Percentiles rank a stretch among this genome's conserved stretches.
These are phyloP conservation scores for Tetracentron sinense DNA, from an alignment of 164 flowering plant genomes.

Conservation along the genomic window DNA sequence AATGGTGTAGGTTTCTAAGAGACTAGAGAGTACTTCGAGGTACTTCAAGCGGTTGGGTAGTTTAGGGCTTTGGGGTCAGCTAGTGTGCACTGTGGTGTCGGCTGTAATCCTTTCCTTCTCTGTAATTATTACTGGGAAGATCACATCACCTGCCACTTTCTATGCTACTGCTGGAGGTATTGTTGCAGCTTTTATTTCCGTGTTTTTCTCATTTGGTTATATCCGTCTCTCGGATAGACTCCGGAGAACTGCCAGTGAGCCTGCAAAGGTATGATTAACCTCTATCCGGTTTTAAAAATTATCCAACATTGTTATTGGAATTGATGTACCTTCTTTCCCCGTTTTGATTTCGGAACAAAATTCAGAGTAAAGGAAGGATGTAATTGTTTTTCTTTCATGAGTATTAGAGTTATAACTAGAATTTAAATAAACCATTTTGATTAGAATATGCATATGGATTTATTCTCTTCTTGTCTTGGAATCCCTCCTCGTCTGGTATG, in stretches of 20 bases:
- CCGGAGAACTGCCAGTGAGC: constrained; percentile 71
- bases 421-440: too few relatives aligned
- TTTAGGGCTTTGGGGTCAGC: constrained; percentile 95
- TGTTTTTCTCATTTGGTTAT: constrained; percentile 97
- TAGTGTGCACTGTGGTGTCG: constrained; percentile 75
- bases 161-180: constrained; percentile 89
- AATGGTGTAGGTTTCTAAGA: constrained; percentile 68
- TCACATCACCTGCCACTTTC: constrained; percentile 81
- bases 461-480: too few relatives aligned
- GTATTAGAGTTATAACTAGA: too few relatives aligned
- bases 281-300: too few relatives aligned
- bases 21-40: constrained; percentile 80
- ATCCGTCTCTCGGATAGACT: constrained; percentile 86
- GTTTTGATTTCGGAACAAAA: too few relatives aligned
- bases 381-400: too few relatives aligned
- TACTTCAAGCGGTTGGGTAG: constrained; percentile 83
- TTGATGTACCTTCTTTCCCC: too few relatives aligned
- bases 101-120: constrained; percentile 96
- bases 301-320: too few relatives aligned
- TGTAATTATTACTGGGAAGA: constrained; percentile 67
- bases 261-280: constrained; percentile 88
- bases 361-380: too few relatives aligned
- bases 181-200: constrained; percentile 87
- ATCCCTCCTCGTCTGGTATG: too few relatives aligned
- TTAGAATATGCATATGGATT: too few relatives aligned